A percentile compares a stretch with the other conserved stretches of the same genome.
Evolutionary conservation across 2,329 filamentous ascomycete species (phyloP).

Genomic region (Dactylellina cionopaga): DNA sequence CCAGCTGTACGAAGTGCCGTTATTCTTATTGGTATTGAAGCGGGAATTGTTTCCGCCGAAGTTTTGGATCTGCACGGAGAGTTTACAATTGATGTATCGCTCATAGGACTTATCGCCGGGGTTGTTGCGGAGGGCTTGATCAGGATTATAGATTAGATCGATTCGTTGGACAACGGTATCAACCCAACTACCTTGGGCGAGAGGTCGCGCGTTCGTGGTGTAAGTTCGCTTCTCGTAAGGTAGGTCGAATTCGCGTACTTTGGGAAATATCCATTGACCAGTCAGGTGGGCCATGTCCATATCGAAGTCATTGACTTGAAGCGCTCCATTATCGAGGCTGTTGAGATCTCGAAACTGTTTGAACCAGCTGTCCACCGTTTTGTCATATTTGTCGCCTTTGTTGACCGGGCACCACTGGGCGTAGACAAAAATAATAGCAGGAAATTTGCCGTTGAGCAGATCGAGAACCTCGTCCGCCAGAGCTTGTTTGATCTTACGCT

Average conservation of each 20-base stretch:
- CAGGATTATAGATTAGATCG: constrained; percentile 60
- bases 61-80: constrained; percentile 63
- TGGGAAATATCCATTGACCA: constrained; percentile 64
- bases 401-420: constrained; percentile 65
- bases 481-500: constrained; percentile 59
- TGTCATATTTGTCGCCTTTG: constrained; percentile 59
- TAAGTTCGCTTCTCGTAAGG: constrained; percentile 66
- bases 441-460: constrained; percentile 57
- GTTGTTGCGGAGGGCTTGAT: constrained; percentile 58
- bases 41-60: constrained; percentile 63
- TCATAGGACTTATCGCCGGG: background rate
- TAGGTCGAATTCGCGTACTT: constrained; percentile 64
- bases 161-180: constrained; percentile 60
- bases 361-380: constrained; percentile 60
- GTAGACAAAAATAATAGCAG: constrained; percentile 63
- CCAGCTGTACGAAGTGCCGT: constrained; percentile 65
- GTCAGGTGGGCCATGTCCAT: constrained; percentile 64
- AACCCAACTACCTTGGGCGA: constrained; percentile 61
- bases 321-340: constrained; percentile 46
- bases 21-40: constrained; percentile 61
- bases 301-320: constrained; percentile 57
- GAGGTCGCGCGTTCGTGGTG: constrained; percentile 61
- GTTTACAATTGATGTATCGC: background rate
- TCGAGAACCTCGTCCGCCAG: constrained; percentile 55
- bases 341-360: constrained; percentile 58